Evolutionary conservation across 805 yeast genomes (phyloP).

Genomic region (Monosporozyma aerobia): DNA sequence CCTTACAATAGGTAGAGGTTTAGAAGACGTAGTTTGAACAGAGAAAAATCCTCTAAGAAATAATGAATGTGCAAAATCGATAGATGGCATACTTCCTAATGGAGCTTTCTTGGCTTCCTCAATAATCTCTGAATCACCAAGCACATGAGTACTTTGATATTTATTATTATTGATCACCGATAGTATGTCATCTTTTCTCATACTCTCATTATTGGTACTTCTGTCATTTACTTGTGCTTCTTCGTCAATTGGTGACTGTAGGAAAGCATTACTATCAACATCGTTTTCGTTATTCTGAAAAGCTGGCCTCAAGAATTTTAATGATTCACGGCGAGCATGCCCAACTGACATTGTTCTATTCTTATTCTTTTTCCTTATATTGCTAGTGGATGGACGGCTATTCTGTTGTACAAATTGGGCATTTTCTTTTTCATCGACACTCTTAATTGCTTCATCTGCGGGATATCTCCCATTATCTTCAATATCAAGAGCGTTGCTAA

Average conservation of each 20-base stretch:
- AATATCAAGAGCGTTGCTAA: neutral
- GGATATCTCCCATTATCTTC: neutral
- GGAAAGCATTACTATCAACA: constrained; percentile 12
- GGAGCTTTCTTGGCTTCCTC: constrained; percentile 45
- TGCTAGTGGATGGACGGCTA: neutral
- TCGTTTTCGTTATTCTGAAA: constrained; percentile 9
- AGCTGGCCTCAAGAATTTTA: constrained; percentile 29
- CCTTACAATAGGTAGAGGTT: constrained; percentile 79
- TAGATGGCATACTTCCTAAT: constrained; percentile 80
- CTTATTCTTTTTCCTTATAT: neutral
- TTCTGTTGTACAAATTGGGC: neutral
- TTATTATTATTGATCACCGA: neutral
- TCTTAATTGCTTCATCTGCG: neutral
- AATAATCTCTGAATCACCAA: constrained; percentile 40
- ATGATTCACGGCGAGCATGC: constrained; percentile 56
- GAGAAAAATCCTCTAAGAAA: constrained; percentile 89
- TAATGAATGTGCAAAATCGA: constrained; percentile 82
- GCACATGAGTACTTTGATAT: neutral
- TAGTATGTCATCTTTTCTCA: neutral
- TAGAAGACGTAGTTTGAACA: constrained; percentile 90
- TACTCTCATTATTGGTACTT: neutral
- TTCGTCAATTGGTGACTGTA: constrained; percentile 26
- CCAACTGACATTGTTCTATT: constrained; percentile 64
- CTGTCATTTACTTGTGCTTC: constrained; percentile 25
- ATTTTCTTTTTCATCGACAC: neutral